phyloP scores from a whole-genome alignment of 2,329 filamentous ascomycete genomes.

The Sporothrix sp. region DNA sequence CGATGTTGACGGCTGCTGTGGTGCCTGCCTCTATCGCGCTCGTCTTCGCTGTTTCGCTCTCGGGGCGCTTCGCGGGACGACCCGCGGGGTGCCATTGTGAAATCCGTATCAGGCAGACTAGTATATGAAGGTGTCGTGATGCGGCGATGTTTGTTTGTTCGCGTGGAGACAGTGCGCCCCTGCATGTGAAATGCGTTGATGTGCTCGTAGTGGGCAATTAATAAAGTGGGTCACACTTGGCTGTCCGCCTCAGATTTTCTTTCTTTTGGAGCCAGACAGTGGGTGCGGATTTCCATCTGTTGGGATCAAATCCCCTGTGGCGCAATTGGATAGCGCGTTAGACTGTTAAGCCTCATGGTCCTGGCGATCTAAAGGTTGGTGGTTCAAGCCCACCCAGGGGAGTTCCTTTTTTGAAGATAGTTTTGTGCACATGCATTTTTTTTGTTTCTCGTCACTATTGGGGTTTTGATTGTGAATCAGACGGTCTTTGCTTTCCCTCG shows the following conservation, averaged over 20 bases:
- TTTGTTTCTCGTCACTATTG: neutral
- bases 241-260: too few species aligned
- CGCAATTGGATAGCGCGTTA: slow-evolving; percentile 15
- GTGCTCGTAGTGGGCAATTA: too few species aligned
- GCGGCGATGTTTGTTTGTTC: too few species aligned
- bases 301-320: slow-evolving; percentile 8
- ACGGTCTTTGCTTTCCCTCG: neutral
- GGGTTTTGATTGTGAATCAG: neutral
- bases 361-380: slow-evolving; percentile 9
- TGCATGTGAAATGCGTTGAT: too few species aligned
- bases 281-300: neutral
- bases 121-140: neutral
- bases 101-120: too few species aligned
- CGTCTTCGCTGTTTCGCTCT: slow-evolving; percentile 14
- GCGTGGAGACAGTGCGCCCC: too few species aligned
- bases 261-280: neutral
- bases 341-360: slow-evolving; percentile 9
- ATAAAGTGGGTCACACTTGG: neutral
- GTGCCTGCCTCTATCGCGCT: slow-evolving; percentile 17
- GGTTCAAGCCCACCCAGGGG: slow-evolving; percentile 14
- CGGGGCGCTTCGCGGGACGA: neutral
- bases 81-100: slow-evolving; percentile 2
- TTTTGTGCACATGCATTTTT: too few species aligned
- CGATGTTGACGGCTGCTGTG: slow-evolving; percentile 18
- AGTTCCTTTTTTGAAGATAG: neutral